Evolutionary conservation across 148 eudicot species (phyloP).

Genomic region (Tetragonia tetragonoides): DNA sequence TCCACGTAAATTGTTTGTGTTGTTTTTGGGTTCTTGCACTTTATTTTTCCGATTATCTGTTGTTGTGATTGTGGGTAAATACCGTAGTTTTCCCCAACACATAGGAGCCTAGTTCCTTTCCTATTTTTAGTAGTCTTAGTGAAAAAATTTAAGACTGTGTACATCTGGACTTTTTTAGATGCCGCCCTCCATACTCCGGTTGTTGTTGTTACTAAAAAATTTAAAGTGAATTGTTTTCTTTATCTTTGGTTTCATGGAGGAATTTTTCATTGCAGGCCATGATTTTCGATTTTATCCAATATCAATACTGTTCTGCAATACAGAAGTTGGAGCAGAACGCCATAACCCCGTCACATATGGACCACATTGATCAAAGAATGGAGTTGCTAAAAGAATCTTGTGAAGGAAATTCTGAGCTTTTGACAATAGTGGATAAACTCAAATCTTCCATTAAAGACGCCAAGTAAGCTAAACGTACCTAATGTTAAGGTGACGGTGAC

Average conservation of each 20-base stretch:
- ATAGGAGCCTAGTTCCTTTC: not conserved
- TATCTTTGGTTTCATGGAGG: not conserved
- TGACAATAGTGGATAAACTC: constrained; percentile 51
- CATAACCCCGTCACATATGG: constrained; percentile 6
- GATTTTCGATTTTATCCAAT: constrained; percentile 50
- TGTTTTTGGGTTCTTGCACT: too few relatives aligned
- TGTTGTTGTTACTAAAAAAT: too few relatives aligned
- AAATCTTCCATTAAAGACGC: constrained; percentile 19
- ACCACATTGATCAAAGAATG: constrained; percentile 35
- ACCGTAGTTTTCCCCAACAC: too few relatives aligned
- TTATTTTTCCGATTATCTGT: too few relatives aligned
- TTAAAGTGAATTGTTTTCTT: not conserved
- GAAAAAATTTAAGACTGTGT: not conserved
- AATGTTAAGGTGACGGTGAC: too few relatives aligned
- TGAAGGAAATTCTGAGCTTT: constrained; percentile 57
- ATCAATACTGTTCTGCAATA: constrained; percentile 9
- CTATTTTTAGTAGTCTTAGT: not conserved
- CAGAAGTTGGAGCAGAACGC: constrained; percentile 12
- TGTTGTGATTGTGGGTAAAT: too few relatives aligned
- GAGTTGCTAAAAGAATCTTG: constrained; percentile 47
- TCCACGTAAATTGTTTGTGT: too few relatives aligned
- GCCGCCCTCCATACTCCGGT: too few relatives aligned
- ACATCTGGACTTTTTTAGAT: too few relatives aligned
- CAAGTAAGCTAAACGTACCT: too few relatives aligned
- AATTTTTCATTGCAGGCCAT: constrained; percentile 39